Evolutionary conservation across 495 filamentous ascomycete species (phyloP).

Genomic region (Neurospora sublineolata): DNA sequence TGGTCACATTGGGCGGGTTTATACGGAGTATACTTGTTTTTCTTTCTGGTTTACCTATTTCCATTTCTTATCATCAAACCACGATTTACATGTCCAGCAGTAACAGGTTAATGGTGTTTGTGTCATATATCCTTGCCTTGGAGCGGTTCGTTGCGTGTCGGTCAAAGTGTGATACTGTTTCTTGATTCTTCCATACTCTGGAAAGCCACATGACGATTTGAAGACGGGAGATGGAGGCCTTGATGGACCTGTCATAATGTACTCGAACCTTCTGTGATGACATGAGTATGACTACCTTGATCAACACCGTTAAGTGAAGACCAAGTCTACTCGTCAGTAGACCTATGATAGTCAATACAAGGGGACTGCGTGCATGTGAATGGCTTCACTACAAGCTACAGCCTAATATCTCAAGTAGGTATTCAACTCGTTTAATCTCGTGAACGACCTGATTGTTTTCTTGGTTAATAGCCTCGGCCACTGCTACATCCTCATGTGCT

Average conservation of each 20-base stretch:
- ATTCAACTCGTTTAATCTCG: neutral
- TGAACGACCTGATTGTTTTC: neutral
- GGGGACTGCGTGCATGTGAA: neutral
- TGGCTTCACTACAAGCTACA: neutral
- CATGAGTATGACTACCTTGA: neutral
- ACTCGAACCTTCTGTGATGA: neutral
- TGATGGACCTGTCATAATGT: neutral
- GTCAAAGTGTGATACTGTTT: neutral
- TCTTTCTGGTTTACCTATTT: neutral
- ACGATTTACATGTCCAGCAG: neutral
- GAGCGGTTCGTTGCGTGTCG: neutral
- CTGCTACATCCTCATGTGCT: neutral
- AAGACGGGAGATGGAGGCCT: neutral
- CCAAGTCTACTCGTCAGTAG: neutral
- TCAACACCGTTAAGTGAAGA: neutral
- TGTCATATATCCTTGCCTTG: neutral
- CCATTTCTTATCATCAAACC: neutral
- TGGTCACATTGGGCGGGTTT: slow-evolving; percentile 7
- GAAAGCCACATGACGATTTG: neutral
- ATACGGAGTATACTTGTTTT: slow-evolving; percentile 9
- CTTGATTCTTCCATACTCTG: neutral
- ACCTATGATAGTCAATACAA: neutral
- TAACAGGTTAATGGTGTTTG: neutral
- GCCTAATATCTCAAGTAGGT: neutral
- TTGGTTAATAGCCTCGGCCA: neutral